A percentile compares a stretch with the other conserved stretches of the same genome.
Evolutionary conservation across 306 rosid species (phyloP).

Genomic region (Rosa rugosa): DNA sequence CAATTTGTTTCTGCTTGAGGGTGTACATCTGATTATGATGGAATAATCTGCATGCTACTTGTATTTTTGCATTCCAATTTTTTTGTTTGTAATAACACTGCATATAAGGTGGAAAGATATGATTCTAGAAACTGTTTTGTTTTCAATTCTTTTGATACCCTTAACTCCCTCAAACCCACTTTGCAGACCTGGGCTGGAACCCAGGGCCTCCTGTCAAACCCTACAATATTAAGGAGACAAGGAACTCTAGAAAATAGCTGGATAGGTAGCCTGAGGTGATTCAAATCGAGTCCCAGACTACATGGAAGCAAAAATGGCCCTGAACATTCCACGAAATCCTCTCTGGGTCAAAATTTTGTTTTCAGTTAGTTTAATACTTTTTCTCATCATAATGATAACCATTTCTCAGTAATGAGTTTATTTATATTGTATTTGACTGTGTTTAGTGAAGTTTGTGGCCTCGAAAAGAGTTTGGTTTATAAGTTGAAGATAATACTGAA

Average conservation of each 20-base stretch:
- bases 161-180: neutral
- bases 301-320: neutral
- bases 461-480: neutral
- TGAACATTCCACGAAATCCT: neutral
- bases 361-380: neutral
- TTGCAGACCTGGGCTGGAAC: neutral
- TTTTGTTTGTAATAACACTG: neutral
- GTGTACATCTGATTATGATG: neutral
- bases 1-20: neutral
- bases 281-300: neutral
- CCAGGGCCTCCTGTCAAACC: neutral
- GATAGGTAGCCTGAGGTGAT: neutral
- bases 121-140: neutral
- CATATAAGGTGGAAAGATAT: neutral
- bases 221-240: neutral
- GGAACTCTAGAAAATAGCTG: neutral
- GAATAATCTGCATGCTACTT: conserved; percentile 1
- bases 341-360: neutral
- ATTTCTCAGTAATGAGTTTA: neutral
- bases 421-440: neutral
- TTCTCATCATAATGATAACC: neutral
- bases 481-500: neutral
- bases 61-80: neutral
- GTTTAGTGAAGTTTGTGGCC: neutral
- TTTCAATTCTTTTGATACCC: neutral